Evolutionary conservation across 495 filamentous ascomycete species (phyloP).

Genomic region (Hamigera avellanea): DNA sequence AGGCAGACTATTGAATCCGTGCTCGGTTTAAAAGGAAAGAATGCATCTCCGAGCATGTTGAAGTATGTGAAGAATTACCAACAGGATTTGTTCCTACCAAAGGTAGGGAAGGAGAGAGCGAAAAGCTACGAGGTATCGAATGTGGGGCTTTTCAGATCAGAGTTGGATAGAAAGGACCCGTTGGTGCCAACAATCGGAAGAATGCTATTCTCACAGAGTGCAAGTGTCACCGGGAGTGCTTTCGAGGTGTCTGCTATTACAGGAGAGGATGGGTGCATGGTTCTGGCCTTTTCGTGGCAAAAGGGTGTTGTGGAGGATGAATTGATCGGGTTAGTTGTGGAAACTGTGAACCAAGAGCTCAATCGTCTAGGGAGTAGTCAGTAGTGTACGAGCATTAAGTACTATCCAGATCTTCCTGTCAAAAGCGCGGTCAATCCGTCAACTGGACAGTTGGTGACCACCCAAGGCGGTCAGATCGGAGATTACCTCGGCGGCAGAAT

Average conservation of each 20-base stretch:
- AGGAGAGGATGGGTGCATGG: slow-evolving; percentile 28
- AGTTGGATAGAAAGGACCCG: slow-evolving; percentile 4
- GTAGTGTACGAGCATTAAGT: too few relatives aligned
- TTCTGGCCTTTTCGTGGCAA: slow-evolving; percentile 27
- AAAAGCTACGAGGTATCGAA: slow-evolving; percentile 35
- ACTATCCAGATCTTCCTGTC: too few relatives aligned
- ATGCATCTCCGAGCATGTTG: slow-evolving; percentile 23
- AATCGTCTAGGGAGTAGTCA: neutral
- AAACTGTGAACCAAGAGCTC: slow-evolving; percentile 12
- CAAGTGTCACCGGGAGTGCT: slow-evolving; percentile 25
- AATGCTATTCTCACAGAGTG: slow-evolving; percentile 35
- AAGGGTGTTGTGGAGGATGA: slow-evolving; percentile 20
- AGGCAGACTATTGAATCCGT: slow-evolving; percentile 15
- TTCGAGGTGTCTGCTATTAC: slow-evolving; percentile 25
- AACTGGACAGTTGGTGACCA: too few relatives aligned
- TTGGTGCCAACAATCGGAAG: slow-evolving; percentile 17
- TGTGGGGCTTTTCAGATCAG: slow-evolving; percentile 22
- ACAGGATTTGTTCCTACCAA: slow-evolving; percentile 16
- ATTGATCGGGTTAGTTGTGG: slow-evolving; percentile 13
- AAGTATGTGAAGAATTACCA: slow-evolving; percentile 24
- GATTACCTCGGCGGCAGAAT: slow-evolving; percentile 5
- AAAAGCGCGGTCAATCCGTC: too few relatives aligned
- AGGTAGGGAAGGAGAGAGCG: slow-evolving; percentile 21
- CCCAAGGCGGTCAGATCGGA: slow-evolving; percentile 10
- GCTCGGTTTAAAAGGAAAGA: slow-evolving; percentile 18